Evolutionary conservation across 2,329 filamentous ascomycete species (phyloP).

Genomic region (Annulohypoxylon truncatum): DNA sequence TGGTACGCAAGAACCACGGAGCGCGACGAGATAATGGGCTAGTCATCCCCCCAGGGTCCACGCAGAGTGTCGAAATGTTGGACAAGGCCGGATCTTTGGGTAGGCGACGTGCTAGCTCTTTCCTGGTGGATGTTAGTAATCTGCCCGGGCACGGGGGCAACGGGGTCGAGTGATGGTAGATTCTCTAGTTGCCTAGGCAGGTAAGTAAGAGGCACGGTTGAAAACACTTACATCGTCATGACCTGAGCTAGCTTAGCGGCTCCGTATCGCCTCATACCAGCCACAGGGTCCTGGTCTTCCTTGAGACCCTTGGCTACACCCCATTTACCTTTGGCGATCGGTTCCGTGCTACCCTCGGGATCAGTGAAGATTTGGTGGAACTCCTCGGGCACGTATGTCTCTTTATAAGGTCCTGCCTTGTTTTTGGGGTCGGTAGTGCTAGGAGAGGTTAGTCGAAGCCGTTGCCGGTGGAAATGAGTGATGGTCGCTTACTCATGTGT

Average conservation of each 20-base stretch:
- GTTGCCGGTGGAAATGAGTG: not conserved
- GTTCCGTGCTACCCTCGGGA: slow-evolving; percentile 30
- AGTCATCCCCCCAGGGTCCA: slow-evolving; percentile 49
- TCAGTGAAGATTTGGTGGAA: slow-evolving; percentile 34
- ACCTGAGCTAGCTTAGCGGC: slow-evolving; percentile 43
- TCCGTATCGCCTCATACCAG: slow-evolving; percentile 45
- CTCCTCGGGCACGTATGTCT: slow-evolving; percentile 21
- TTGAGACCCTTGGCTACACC: slow-evolving; percentile 28
- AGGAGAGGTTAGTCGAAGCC: not conserved
- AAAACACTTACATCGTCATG: slow-evolving; percentile 44
- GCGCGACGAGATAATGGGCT: slow-evolving; percentile 41
- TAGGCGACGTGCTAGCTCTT: slow-evolving; percentile 43
- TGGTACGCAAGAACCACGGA: slow-evolving; percentile 38
- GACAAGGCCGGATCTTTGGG: slow-evolving; percentile 38
- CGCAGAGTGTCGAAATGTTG: slow-evolving; percentile 44
- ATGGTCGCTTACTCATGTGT: slow-evolving; percentile 46
- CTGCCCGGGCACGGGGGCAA: not conserved
- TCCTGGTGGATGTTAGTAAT: slow-evolving; percentile 31
- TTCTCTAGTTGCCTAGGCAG: not conserved
- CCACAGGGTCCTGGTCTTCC: slow-evolving; percentile 17
- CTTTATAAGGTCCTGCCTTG: slow-evolving; percentile 18
- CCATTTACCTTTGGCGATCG: slow-evolving; percentile 39
- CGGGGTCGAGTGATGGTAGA: too few species aligned
- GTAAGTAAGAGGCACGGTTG: not conserved
- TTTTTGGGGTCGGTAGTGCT: slow-evolving; percentile 34